These are phyloP conservation scores for Calonectria honghensis DNA, from an alignment of 2,329 filamentous ascomycete species.

Conservation along the genomic window DNA sequence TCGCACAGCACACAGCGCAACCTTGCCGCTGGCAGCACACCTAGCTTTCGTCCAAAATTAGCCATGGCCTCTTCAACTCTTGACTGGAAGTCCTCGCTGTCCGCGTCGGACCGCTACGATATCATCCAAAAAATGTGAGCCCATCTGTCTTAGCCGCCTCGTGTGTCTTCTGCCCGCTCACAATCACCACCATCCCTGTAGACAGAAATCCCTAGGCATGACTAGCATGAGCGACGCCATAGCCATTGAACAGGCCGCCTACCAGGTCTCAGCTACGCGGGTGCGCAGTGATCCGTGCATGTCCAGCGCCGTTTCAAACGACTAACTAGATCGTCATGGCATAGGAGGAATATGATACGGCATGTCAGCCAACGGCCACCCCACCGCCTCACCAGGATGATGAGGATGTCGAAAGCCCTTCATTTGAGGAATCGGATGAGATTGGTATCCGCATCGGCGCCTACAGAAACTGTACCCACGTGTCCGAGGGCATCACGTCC, in stretches of 20 bases:
- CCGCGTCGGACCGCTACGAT: constrained; percentile 77
- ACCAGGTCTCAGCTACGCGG: constrained; percentile 72
- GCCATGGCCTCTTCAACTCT: constrained; percentile 46
- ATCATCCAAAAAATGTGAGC: constrained; percentile 72
- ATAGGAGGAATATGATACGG: constrained; percentile 76
- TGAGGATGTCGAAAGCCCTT: constrained; percentile 24
- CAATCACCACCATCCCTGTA: constrained; percentile 39
- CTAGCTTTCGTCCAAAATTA: background rate
- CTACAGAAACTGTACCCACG: constrained; percentile 71
- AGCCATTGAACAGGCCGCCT: constrained; percentile 79
- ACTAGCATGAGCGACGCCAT: constrained; percentile 71
- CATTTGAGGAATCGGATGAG: constrained; percentile 31
- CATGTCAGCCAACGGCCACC: constrained; percentile 58
- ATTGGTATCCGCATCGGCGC: constrained; percentile 70
- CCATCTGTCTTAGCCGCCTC: background rate
- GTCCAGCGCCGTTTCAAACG: constrained; percentile 38
- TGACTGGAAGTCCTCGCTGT: constrained; percentile 71
- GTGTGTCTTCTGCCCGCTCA: constrained; percentile 10
- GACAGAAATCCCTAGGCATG: constrained; percentile 56
- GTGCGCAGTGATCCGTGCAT: constrained; percentile 65
- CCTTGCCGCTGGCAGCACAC: background rate
- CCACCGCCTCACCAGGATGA: constrained; percentile 34
- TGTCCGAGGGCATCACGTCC: constrained; percentile 85
- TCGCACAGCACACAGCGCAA: background rate
- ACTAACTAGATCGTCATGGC: constrained; percentile 48